phyloP scores from a whole-genome alignment of 2,329 filamentous ascomycete species.

The Aureobasidium subglaciale region DNA sequence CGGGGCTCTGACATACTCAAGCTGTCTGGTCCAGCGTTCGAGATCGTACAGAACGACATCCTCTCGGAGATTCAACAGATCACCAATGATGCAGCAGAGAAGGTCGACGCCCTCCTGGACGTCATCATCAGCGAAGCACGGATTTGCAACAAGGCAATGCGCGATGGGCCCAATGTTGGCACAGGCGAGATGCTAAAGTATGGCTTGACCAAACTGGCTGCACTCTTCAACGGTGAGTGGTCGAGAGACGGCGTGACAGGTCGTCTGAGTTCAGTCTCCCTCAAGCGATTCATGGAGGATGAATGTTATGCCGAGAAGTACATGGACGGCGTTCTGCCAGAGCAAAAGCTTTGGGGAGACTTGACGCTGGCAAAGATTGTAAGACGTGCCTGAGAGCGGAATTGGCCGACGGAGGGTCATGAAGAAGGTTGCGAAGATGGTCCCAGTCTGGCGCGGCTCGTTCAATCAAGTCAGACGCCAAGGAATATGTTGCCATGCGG shows the following conservation, averaged over 20 bases:
- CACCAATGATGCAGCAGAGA: neutral
- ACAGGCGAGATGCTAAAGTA: neutral
- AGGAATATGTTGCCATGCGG: neutral
- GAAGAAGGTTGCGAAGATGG: too few relatives aligned
- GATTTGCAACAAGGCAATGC: neutral
- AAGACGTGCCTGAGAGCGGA: neutral
- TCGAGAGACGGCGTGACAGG: neutral
- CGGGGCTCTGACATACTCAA: neutral
- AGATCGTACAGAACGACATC: neutral
- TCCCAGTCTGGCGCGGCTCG: too few relatives aligned
- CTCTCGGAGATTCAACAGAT: neutral
- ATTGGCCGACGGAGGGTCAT: neutral
- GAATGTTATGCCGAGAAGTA: neutral
- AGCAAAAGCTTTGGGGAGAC: neutral
- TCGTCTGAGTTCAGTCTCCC: neutral
- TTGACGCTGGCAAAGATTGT: neutral
- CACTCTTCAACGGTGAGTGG: neutral
- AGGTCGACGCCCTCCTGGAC: neutral
- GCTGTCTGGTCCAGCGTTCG: neutral
- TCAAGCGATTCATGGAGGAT: neutral
- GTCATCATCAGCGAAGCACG: neutral
- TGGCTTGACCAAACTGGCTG: neutral
- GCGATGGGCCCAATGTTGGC: neutral
- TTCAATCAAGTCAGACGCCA: neutral
- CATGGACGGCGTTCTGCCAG: neutral